Percentiles rank a stretch among this genome's conserved stretches.
Conservation (phyloP, 805 yeast species). For the Candida tallmaniae region DNA sequence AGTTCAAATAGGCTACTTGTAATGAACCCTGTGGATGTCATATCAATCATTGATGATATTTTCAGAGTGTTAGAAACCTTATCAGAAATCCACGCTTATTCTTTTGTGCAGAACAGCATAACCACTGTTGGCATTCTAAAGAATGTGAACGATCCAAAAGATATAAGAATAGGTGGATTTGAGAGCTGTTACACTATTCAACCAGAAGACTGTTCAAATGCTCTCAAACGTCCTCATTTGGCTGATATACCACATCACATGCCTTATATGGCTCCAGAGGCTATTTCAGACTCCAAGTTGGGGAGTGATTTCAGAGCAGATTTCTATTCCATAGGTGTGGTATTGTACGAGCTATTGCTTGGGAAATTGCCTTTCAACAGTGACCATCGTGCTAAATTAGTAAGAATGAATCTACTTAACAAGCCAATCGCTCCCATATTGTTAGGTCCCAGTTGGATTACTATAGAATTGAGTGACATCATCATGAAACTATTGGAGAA, state of each 20-base stretch:
- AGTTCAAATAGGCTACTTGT: not conserved
- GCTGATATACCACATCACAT: slow-evolving; percentile 33
- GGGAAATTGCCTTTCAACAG: slow-evolving; percentile 43
- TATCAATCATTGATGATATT: slow-evolving; percentile 21
- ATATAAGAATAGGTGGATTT: slow-evolving; percentile 43
- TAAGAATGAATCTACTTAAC: slow-evolving; percentile 36
- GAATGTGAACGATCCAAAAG: slow-evolving; percentile 17
- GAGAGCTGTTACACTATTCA: slow-evolving; percentile 41
- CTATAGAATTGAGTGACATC: slow-evolving; percentile 29
- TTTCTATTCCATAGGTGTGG: slow-evolving; percentile 46
- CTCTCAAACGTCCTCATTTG: slow-evolving; percentile 39
- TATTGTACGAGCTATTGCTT: slow-evolving; percentile 44
- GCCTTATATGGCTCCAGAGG: slow-evolving; percentile 50
- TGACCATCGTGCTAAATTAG: slow-evolving; percentile 33
- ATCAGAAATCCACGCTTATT: slow-evolving; percentile 31
- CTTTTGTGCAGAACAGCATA: slow-evolving; percentile 46
- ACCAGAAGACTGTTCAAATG: slow-evolving; percentile 38
- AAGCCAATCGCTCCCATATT: slow-evolving; percentile 38
- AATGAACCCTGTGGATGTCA: slow-evolving; percentile 7
- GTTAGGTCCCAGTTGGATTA: slow-evolving; percentile 23
- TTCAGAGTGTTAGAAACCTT: slow-evolving; percentile 19
- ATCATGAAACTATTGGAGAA: slow-evolving; percentile 42
- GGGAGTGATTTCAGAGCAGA: slow-evolving; percentile 46
- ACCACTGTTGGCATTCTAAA: slow-evolving; percentile 35
- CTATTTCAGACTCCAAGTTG: slow-evolving; percentile 33